Evolutionary conservation across 345 rosid species (phyloP).

Genomic region (Aurinia saxatilis): DNA sequence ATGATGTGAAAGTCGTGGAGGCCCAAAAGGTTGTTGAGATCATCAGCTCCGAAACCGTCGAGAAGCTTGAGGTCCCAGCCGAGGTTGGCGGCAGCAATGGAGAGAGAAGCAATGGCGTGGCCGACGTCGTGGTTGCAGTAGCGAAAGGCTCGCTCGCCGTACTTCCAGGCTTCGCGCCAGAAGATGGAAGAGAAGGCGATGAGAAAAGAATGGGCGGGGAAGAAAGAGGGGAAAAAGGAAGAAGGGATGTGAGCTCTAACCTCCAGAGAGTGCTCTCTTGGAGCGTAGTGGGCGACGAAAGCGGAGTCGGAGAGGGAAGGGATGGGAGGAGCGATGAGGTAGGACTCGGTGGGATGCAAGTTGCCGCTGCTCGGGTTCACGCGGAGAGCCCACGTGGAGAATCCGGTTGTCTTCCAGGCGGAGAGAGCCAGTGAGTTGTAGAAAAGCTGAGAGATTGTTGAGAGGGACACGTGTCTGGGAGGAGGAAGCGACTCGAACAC

Average conservation of each 20-base stretch:
- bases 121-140: slow-evolving; percentile 92
- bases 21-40: slow-evolving; percentile 55
- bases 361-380: slow-evolving; percentile 97
- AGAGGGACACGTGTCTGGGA: slow-evolving; percentile 40
- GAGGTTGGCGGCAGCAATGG: slow-evolving; percentile 71
- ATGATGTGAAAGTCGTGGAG: slow-evolving; percentile 37
- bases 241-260: slow-evolving; percentile 53
- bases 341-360: slow-evolving; percentile 77
- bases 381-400: slow-evolving; percentile 88
- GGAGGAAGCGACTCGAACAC: slow-evolving; percentile 58
- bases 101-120: slow-evolving; percentile 66
- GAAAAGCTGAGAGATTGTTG: slow-evolving; percentile 62
- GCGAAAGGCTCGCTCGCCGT: slow-evolving; percentile 79
- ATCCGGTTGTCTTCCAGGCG: slow-evolving; percentile 77
- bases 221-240: slow-evolving; percentile 34
- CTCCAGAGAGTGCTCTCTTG: slow-evolving; percentile 76
- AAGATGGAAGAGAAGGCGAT: slow-evolving; percentile 67
- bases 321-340: slow-evolving; percentile 60
- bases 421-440: slow-evolving; percentile 80
- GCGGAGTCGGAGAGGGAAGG: slow-evolving; percentile 38
- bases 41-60: slow-evolving; percentile 62
- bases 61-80: slow-evolving; percentile 94
- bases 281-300: slow-evolving; percentile 76
- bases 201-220: slow-evolving; percentile 55
- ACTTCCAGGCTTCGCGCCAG: slow-evolving; percentile 97